A percentile compares a stretch with the other conserved stretches of the same genome.
These are phyloP conservation scores for Fusarium chuoi DNA, from an alignment of 2,329 filamentous ascomycete species.

Conservation along the genomic window DNA sequence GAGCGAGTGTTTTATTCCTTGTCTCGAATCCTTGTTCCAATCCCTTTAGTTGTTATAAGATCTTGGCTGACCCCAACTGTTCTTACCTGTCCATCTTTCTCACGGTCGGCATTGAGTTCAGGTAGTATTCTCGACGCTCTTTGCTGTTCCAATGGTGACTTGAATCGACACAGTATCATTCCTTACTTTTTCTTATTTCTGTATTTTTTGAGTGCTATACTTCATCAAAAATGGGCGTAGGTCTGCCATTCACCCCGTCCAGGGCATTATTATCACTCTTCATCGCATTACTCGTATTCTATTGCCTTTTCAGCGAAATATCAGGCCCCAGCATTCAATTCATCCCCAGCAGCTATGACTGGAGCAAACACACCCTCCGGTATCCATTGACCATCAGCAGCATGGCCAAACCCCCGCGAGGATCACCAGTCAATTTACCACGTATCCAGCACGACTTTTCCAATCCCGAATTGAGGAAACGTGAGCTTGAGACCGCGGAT, in stretches of 20 bases:
- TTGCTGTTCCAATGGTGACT: conserved; percentile 20
- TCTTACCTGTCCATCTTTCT: neutral
- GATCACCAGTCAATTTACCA: conserved; percentile 24
- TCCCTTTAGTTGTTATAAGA: conserved; percentile 27
- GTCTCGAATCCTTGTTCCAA: conserved; percentile 25
- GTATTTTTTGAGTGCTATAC: neutral
- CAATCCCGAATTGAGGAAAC: conserved; percentile 16
- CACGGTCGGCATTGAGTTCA: neutral
- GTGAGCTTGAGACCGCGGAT: conserved; percentile 7
- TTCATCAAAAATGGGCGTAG: conserved; percentile 33
- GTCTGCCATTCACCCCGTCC: conserved; percentile 33
- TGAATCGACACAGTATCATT: conserved; percentile 7
- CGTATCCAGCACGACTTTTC: conserved; percentile 39
- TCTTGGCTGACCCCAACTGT: conserved; percentile 4
- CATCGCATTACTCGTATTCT: conserved; percentile 26
- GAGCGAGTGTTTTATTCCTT: conserved; percentile 16
- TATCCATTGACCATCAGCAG: conserved; percentile 18
- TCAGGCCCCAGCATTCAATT: conserved; percentile 24
- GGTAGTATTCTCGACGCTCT: neutral
- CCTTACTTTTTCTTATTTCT: neutral
- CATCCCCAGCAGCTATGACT: conserved; percentile 38
- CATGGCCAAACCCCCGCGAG: conserved; percentile 23
- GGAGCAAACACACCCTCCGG: conserved; percentile 26
- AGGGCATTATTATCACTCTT: conserved; percentile 31
- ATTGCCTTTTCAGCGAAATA: conserved; percentile 25